Evolutionary conservation across 805 yeast species (phyloP), one percentile per base, ranked within the genome.

Genomic region (Ogataea pini): DNA sequence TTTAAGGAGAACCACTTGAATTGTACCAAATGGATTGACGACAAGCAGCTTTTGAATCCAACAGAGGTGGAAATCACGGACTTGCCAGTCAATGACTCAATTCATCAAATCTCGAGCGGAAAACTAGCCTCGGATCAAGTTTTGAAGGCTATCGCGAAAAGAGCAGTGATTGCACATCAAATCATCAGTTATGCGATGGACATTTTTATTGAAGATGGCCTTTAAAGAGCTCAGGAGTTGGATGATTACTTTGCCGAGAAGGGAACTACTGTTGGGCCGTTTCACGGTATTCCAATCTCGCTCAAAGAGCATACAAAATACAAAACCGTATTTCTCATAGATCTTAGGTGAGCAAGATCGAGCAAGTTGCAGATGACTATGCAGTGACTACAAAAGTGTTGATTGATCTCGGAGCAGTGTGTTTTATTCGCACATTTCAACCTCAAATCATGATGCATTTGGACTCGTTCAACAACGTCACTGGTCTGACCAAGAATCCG

Each of bases 231-330:
- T 7, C 63, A 74, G 56, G 70, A 61, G 46, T 70, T 81, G 53
- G 90, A 85, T 57, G 76, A 71, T 25, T 74, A 76, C 58, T 78
- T 56, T 48, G 66, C 62, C 47, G 55, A 68, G 34, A 64, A 73
- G 33, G 85, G 85, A 8, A 72, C 77, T 54, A 64, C 74, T 2
- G 62, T 77, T 32, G 88, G 88, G 19, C 85, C 87, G 1, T 72
- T 83, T 39, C 87, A 83, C 54, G 89, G 89, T 1, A 61, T 83
- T 20, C 87, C 87, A 59, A 65, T 58, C 61, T 66, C 56, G 1
- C 51, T 72, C 48, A 72, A 72, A 56, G 82, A 78, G 48, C 69
- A 72, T 46, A 63, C 74, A 51, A 69, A 72, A 47, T 59, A 79
- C 47, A 68, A 69, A 84, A 82, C 3, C 68, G 71, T 22, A 73